Percentiles rank a stretch among this genome's conserved stretches.
Evolutionary conservation across 192 early-diverging fungal genomes (phyloP).

Genomic region (Coemansia sp.): DNA sequence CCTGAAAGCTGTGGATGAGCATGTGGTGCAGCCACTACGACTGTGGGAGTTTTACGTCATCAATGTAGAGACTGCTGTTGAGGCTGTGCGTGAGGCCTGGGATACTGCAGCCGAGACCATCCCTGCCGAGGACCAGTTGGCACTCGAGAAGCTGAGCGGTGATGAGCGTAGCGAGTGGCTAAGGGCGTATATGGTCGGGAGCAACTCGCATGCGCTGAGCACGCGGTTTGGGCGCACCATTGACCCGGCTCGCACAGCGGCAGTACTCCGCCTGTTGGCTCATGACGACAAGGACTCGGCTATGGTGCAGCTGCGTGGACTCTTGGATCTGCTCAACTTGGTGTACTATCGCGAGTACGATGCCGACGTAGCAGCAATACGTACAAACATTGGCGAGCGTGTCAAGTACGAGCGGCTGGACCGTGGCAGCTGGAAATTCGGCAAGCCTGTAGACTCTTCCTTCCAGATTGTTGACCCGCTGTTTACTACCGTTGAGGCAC

Average conservation of each 20-base stretch:
- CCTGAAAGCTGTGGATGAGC: conserved; percentile 58
- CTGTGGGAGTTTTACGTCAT: conserved; percentile 93
- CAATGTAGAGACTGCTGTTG: conserved; percentile 55
- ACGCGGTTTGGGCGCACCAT: conserved; percentile 38
- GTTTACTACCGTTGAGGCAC: conserved; percentile 87
- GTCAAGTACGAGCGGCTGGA: conserved; percentile 83
- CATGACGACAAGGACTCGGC: conserved; percentile 23
- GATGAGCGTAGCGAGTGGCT: conserved; percentile 42
- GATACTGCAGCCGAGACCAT: conserved; percentile 6
- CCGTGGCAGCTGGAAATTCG: conserved; percentile 76
- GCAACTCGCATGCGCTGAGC: conserved; percentile 47
- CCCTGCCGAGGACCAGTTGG: background rate
- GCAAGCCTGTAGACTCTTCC: conserved; percentile 69
- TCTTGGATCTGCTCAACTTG: conserved; percentile 89
- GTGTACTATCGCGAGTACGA: conserved; percentile 85
- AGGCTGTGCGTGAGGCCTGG: conserved; percentile 51
- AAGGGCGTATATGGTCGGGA: conserved; percentile 45
- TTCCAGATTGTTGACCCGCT: conserved; percentile 86
- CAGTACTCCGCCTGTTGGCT: conserved; percentile 29
- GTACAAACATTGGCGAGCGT: conserved; percentile 73
- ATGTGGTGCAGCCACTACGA: conserved; percentile 59
- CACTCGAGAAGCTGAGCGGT: conserved; percentile 12
- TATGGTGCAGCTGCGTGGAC: conserved; percentile 52
- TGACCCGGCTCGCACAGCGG: conserved; percentile 28
- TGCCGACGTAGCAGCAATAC: conserved; percentile 65